phyloP scores from a whole-genome alignment of 139 green algal species.

The Coelastrella sp. region DNA sequence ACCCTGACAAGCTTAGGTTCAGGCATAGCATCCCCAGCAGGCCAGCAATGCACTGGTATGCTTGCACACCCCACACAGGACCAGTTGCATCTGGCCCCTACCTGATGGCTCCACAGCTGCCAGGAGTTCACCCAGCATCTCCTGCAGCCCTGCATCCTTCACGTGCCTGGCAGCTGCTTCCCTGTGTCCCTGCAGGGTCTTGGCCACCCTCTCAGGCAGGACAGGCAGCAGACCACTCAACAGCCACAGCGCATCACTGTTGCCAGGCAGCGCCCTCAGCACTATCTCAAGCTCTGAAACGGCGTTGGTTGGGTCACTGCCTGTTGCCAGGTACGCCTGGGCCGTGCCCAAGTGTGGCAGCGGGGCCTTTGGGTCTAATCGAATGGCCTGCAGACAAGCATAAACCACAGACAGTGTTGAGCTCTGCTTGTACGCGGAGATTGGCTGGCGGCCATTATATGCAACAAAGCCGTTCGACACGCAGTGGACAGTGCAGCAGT shows the following conservation, averaged over 20 bases:
- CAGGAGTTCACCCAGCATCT: slow-evolving; percentile 87
- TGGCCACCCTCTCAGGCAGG: slow-evolving; percentile 33
- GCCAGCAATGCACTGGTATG: neutral
- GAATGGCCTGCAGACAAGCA: slow-evolving; percentile 61
- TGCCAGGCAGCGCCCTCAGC: slow-evolving; percentile 64
- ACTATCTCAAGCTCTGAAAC: slow-evolving; percentile 76
- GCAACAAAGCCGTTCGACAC: neutral
- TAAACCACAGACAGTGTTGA: no score
- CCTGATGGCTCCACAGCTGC: slow-evolving; percentile 72
- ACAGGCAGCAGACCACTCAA: slow-evolving; percentile 58
- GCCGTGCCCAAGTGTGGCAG: slow-evolving; percentile 77
- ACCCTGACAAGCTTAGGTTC: neutral
- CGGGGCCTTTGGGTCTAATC: slow-evolving; percentile 63
- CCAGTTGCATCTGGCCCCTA: slow-evolving; percentile 38
- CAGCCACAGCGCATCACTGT: slow-evolving; percentile 37
- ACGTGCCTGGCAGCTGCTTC: slow-evolving; percentile 21
- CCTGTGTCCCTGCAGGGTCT: slow-evolving; percentile 19
- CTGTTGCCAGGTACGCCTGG: slow-evolving; percentile 70
- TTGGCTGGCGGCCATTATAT: neutral
- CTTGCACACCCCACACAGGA: neutral
- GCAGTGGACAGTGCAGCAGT: no score
- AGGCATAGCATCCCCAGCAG: neutral
- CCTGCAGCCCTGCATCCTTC: slow-evolving; percentile 74
- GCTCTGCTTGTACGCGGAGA: neutral
- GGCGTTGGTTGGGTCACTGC: slow-evolving; percentile 67